phyloP scores from a whole-genome alignment of 768 basidiomycete species.

The Russula dissimulans region DNA sequence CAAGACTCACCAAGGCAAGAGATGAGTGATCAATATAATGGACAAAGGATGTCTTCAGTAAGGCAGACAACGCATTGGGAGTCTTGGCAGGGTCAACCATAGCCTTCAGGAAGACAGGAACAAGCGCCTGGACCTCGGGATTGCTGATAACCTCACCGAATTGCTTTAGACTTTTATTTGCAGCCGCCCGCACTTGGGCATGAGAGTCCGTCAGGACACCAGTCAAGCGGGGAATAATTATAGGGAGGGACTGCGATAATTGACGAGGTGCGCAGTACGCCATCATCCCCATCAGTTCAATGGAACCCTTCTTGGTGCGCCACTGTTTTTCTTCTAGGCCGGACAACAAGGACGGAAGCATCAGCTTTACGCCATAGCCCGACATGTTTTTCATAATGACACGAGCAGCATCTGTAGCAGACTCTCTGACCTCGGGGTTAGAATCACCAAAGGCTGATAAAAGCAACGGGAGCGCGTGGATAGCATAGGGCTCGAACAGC shows the following conservation, averaged over 20 bases:
- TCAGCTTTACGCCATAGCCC: constrained; percentile 91
- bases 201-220: constrained; percentile 95
- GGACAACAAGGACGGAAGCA: constrained; percentile 79
- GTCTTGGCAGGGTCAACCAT: constrained; percentile 93
- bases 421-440: constrained; percentile 82
- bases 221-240: constrained; percentile 93
- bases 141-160: constrained; percentile 99
- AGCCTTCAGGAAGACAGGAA: constrained; percentile 85
- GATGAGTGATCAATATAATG: constrained; percentile 98
- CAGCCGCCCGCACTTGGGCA: constrained; percentile 86
- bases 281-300: constrained; percentile 96
- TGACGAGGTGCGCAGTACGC: constrained; percentile 96
- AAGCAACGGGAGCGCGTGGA: constrained; percentile 73
- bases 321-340: constrained; percentile 98
- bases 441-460: constrained; percentile 82
- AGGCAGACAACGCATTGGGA: constrained; percentile 67
- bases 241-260: constrained; percentile 87
- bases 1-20: constrained; percentile 64
- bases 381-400: constrained; percentile 95
- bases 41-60: constrained; percentile 92
- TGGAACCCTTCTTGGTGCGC: constrained; percentile 95
- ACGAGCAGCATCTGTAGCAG: constrained; percentile 82
- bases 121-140: constrained; percentile 89
- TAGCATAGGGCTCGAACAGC: constrained; percentile 89
- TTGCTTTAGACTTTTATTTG: constrained; percentile 92